Evolutionary conservation across 108 stramenopile species (phyloP), one percentile per base, ranked within the genome.

Genomic region (Nitzschia inconspicua): DNA sequence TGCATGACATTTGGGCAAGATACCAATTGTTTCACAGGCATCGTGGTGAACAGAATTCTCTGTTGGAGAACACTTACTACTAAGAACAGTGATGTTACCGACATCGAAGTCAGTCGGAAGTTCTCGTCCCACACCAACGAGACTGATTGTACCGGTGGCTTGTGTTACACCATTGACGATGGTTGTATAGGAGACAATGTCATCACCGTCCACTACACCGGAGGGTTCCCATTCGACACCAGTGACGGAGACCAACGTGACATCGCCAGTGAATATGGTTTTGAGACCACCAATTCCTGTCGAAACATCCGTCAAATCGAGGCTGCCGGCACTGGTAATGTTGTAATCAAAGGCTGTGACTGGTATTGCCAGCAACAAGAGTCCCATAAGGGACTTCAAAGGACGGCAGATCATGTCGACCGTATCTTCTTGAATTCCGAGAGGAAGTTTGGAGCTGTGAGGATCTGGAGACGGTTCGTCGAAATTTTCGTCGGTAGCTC

Each of bases 251-350:
- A 72, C 70, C 5, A 27, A 18, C 1, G 44, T 40, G 2, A 24
- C 34, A 1, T 72, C 56, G 37, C 59, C 39, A 13, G 31, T 57
- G 24, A 72, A 72, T 31, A 72, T 67, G 7, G 70, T 72, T 13
- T 24, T 39, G 20, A 72, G 18, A 5, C 13, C 40, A 24, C 36
- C 19, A 25, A 72, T 72, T 30, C 28, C 30, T 20, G 70, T 72
- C 18, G 40, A 34, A n/a, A 47, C 56, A 36, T 72, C 70, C 7
- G 47, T 63, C 9, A 72, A 49, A 23, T 37, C 35, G 27, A 64
- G 10, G 3, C 20, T 16, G 4, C 50, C 50, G 3, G 50, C 62
- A 7, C 50, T 23, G 37, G 42, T 27, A 19, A 63, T 52, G 49
- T 51, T 26, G 31, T 63, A 63, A 28, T 63, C 50, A 23, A 63